Conservation (phyloP, 2,329 filamentous ascomycete genomes). For the Orbilia ellipsospora region DNA sequence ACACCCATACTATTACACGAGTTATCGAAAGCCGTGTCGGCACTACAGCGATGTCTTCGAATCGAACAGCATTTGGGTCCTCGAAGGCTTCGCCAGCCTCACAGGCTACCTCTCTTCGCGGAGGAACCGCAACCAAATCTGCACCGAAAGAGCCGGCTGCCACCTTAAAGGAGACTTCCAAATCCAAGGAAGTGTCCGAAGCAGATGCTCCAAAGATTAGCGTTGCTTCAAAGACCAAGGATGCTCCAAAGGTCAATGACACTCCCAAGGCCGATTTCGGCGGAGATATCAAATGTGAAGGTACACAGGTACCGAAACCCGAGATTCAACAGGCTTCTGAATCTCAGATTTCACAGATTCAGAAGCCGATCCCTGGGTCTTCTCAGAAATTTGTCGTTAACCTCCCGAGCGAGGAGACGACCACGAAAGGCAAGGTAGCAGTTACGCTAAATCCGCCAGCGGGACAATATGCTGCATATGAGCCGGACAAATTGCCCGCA, state of each 20-base stretch:
- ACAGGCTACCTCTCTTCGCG: constrained; percentile 6
- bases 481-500: too few relatives aligned
- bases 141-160: background rate
- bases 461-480: too few relatives aligned
- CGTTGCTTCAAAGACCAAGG: background rate
- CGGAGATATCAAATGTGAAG: background rate
- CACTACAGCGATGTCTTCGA: background rate
- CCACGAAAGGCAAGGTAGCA: too few relatives aligned
- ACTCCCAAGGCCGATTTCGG: background rate
- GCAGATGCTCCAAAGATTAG: too few relatives aligned
- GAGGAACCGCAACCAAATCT: background rate
- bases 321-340: too few relatives aligned
- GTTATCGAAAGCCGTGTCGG: background rate
- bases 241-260: constrained; percentile 7
- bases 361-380: too few relatives aligned
- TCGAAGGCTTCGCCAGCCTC: constrained; percentile 1
- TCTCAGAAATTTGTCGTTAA: too few relatives aligned
- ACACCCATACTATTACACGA: constrained; percentile 9
- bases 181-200: too few relatives aligned
- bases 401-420: too few relatives aligned
- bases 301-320: background rate
- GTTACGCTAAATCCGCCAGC: too few relatives aligned
- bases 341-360: too few relatives aligned
- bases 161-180: background rate
- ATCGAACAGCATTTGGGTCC: constrained; percentile 1